These are phyloP conservation scores for Tolypocladium cylindrosporum DNA, from an alignment of 2,329 filamentous ascomycete species.

Conservation along the genomic window DNA sequence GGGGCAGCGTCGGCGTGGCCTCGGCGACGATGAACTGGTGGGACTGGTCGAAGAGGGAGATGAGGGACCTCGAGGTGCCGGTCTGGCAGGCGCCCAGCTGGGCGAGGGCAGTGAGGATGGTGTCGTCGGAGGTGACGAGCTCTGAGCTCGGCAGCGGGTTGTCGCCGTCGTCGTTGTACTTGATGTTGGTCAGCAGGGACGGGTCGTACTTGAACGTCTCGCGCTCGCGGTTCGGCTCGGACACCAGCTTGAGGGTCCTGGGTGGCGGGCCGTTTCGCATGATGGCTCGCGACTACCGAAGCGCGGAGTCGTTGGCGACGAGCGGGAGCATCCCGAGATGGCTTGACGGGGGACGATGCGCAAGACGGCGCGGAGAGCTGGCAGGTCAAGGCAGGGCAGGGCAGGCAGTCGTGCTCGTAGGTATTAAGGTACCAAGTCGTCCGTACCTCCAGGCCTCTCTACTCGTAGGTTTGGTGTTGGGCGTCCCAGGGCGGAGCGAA, in stretches of 20 bases:
- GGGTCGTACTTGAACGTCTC: conserved; percentile 19
- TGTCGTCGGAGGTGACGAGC: conserved; percentile 21
- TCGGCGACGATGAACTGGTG: conserved; percentile 42
- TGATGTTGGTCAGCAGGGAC: conserved; percentile 5
- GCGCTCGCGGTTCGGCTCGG: conserved; percentile 17
- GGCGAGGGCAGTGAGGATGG: conserved; percentile 36
- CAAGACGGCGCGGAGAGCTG: too few species aligned
- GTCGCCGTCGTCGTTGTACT: conserved; percentile 16
- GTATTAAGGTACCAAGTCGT: too few species aligned
- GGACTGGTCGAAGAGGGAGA: conserved; percentile 40
- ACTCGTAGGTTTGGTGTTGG: too few species aligned
- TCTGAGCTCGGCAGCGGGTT: conserved; percentile 11
- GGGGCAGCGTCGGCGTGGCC: conserved; percentile 29
- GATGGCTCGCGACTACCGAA: neutral
- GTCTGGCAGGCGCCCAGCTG: conserved; percentile 36
- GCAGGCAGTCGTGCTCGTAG: too few species aligned
- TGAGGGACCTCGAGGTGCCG: conserved; percentile 28
- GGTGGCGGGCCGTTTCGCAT: neutral
- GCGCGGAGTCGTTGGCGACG: neutral
- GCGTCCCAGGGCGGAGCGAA: too few species aligned
- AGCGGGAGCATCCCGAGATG: neutral
- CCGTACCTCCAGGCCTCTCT: too few species aligned
- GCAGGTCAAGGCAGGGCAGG: too few species aligned
- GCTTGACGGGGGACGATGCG: too few species aligned
- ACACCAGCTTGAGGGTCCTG: neutral